phyloP scores from a whole-genome alignment of 495 filamentous ascomycete genomes.

The Parachaetomium inaequale region DNA sequence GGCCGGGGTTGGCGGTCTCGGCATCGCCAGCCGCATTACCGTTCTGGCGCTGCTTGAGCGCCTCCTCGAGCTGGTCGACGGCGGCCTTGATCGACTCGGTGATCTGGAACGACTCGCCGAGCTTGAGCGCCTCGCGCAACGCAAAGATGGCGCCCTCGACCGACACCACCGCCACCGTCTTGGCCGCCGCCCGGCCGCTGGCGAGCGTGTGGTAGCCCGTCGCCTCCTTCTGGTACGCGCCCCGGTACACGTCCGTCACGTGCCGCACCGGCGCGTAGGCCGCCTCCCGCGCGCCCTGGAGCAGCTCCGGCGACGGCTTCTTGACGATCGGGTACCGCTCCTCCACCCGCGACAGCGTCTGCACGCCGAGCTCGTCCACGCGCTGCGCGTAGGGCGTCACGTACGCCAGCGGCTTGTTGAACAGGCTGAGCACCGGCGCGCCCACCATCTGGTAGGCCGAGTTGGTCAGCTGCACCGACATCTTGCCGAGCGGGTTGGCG shows the following conservation, averaged over 20 bases:
- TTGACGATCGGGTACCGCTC: conserved; percentile 79
- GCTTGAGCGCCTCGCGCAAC: neutral
- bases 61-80: neutral
- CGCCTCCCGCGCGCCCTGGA: conserved; percentile 59
- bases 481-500: conserved; percentile 72
- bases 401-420: conserved; percentile 70
- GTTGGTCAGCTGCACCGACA: conserved; percentile 68
- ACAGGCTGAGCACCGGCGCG: conserved; percentile 72
- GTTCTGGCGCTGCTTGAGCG: neutral
- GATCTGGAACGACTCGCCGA: neutral
- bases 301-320: conserved; percentile 76
- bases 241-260: conserved; percentile 64
- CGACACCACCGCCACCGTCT: conserved; percentile 2
- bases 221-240: conserved; percentile 64
- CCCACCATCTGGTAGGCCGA: conserved; percentile 59
- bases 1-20: neutral
- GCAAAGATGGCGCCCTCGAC: conserved; percentile 1
- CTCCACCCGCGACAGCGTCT: conserved; percentile 70
- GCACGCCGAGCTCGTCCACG: conserved; percentile 76
- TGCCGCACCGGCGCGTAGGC: conserved; percentile 65
- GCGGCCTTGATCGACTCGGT: neutral
- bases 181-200: conserved; percentile 66
- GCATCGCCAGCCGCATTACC: neutral
- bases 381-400: conserved; percentile 77
- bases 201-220: neutral